These are phyloP conservation scores for Lentinula detonsa DNA, from an alignment of 768 basidiomycete species.

Conservation along the genomic window DNA sequence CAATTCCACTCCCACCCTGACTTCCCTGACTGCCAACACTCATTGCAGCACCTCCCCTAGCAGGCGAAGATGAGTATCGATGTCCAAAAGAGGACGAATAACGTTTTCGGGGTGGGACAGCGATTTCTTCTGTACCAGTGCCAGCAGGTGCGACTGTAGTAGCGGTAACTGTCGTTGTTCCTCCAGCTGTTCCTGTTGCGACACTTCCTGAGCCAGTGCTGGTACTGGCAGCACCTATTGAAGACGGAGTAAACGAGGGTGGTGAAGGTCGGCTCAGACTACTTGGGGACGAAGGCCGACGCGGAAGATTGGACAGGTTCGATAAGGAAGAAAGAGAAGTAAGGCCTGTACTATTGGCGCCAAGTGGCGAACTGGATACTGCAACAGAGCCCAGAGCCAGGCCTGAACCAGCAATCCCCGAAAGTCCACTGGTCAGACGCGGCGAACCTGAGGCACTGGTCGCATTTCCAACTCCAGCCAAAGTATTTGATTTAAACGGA, in stretches of 20 bases:
- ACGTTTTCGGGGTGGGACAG: constrained; percentile 40
- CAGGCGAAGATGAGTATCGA: constrained; percentile 41
- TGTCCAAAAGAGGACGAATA: constrained; percentile 80
- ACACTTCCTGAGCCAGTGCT: constrained; percentile 15
- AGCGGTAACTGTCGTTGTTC: background rate
- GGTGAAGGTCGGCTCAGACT: constrained; percentile 4
- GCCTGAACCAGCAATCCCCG: background rate
- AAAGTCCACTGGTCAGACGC: background rate
- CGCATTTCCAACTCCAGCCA: constrained; percentile 15
- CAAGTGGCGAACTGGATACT: background rate
- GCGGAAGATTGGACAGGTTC: constrained; percentile 9
- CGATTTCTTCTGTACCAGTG: constrained; percentile 24
- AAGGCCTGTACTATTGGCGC: background rate
- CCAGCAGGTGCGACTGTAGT: background rate
- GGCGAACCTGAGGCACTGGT: constrained; percentile 7
- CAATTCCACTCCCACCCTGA: background rate
- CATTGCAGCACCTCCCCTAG: constrained; percentile 12
- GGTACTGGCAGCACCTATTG: constrained; percentile 20
- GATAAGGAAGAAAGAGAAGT: background rate
- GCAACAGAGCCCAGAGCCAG: background rate
- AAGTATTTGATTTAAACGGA: constrained; percentile 34
- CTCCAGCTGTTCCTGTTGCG: constrained; percentile 6
- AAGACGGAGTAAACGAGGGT: constrained; percentile 21
- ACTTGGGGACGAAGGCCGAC: constrained; percentile 22
- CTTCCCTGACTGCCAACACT: background rate